These are phyloP conservation scores for Schwanniomyces occidentalis DNA, from an alignment of 805 yeast species.

Conservation along the genomic window DNA sequence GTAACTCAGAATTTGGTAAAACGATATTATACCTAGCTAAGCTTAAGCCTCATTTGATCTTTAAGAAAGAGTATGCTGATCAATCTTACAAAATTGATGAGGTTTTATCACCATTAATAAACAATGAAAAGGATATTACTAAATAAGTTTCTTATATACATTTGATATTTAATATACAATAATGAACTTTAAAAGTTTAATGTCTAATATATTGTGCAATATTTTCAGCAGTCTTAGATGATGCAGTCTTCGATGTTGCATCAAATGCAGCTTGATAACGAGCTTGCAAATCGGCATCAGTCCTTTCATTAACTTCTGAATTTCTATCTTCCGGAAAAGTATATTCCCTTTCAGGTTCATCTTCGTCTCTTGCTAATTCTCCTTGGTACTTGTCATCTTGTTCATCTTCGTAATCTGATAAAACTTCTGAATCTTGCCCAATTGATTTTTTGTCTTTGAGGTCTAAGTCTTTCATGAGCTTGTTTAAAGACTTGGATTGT, in stretches of 20 bases:
- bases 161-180: slow-evolving; percentile 1
- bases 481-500: slow-evolving; percentile 68
- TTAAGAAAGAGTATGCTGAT: slow-evolving; percentile 41
- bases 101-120: slow-evolving; percentile 9
- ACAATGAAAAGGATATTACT: no score
- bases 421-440: slow-evolving; percentile 45
- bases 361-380: slow-evolving; percentile 48
- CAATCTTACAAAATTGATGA: slow-evolving; percentile 31
- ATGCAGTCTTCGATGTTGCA: slow-evolving; percentile 57
- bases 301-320: slow-evolving; percentile 55
- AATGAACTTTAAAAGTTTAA: slow-evolving; percentile 7
- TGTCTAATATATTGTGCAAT: slow-evolving; percentile 65
- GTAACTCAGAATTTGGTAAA: slow-evolving; percentile 87
- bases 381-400: slow-evolving; percentile 53
- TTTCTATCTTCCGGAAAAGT: slow-evolving; percentile 68
- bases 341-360: slow-evolving; percentile 58
- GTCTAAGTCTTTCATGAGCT: slow-evolving; percentile 86
- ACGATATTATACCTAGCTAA: slow-evolving; percentile 75
- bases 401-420: slow-evolving; percentile 53
- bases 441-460: slow-evolving; percentile 40
- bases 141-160: no score
- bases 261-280: slow-evolving; percentile 77
- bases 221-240: slow-evolving; percentile 68
- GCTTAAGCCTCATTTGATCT: slow-evolving; percentile 71
- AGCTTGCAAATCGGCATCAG: slow-evolving; percentile 55